Conservation (phyloP, 805 yeast genomes). For the Sugiyamaella floridensis region DNA sequence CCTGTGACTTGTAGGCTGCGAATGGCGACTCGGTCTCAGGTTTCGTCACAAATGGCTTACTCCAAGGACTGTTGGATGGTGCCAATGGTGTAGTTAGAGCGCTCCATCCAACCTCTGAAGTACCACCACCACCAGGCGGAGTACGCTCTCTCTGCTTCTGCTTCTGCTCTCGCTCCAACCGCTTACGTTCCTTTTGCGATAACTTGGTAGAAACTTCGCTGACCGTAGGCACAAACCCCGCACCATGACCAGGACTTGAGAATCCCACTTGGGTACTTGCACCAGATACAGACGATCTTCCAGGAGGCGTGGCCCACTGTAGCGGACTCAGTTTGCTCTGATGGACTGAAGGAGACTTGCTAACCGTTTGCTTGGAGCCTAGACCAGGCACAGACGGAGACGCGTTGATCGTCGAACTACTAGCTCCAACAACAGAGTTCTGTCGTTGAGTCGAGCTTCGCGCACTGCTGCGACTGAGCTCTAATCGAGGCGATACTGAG, state of each 20-base stretch:
- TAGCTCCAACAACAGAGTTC: not conserved
- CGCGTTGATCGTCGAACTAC: not conserved
- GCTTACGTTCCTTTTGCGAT: slow-evolving; percentile 57
- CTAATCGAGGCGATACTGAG: not conserved
- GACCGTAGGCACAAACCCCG: not conserved
- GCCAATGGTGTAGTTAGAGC: slow-evolving; percentile 5
- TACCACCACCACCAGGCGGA: not conserved
- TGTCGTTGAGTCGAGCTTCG: not conserved
- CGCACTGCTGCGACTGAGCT: not conserved
- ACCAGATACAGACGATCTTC: not conserved
- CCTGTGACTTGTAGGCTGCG: slow-evolving; percentile 9
- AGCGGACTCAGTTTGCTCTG: slow-evolving; percentile 5
- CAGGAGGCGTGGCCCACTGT: not conserved
- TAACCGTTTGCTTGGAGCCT: slow-evolving; percentile 4
- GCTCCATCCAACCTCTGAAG: not conserved
- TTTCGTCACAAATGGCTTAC: not conserved
- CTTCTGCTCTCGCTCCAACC: slow-evolving; percentile 25
- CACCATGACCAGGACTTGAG: not conserved
- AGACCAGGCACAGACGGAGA: not conserved
- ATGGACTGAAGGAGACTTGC: not conserved
- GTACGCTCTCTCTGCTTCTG: slow-evolving; percentile 20
- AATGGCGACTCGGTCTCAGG: slow-evolving; percentile 11
- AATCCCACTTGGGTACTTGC: not conserved
- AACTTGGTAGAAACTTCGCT: slow-evolving; percentile 33
- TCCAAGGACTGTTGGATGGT: slow-evolving; percentile 2